Evolutionary conservation across 257 asterid genomes (phyloP), one percentile per base, ranked within the genome.

Genomic region (Primulina eburnea): DNA sequence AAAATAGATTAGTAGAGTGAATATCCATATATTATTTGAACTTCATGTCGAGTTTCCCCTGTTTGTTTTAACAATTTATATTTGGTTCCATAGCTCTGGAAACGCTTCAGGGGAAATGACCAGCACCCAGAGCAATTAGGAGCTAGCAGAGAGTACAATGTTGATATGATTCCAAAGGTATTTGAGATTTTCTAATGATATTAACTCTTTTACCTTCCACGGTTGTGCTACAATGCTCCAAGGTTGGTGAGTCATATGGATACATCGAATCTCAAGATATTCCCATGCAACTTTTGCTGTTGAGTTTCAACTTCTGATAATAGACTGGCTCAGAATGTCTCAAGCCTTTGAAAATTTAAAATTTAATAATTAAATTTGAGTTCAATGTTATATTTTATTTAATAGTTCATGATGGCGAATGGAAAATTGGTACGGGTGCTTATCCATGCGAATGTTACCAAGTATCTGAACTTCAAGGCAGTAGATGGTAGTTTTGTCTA

Each of bases 121-220:
- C 77, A 79, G 59, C 88, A 96, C 62, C 91, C 92, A 0, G 97
- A 86, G 75, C 71, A 56, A 18, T 81, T 90, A 75, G 99, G 99
- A 47, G 67, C 91, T 8, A 90, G 96, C 85, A 85, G 91, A 73
- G 99, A 93, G 63, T 93, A 90, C 97, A 93, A 90, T 56, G 96
- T 89, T 61, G 99, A 93, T 77, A 90, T 93, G 99, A 86, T 90
- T 73, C 99, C 97, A 37, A 93, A 93, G 96, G 99, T 90, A 80
- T 24, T 4, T 58, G 29, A 35, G 40, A 60, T 20, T 59, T 62
- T 18, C 2, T 33, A 21, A 26, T 60, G 33, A 67, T 50, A 58
- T 61, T 34, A 38, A 71, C n/a, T 9, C 16, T n/a, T 32, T 10
- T 28, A 6, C 16, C n/a, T 52, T 8, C 47, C 18, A 21, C 59